Conservation (phyloP, 129 eudicot genomes). For the carrot (Daucus carota) region DNA sequence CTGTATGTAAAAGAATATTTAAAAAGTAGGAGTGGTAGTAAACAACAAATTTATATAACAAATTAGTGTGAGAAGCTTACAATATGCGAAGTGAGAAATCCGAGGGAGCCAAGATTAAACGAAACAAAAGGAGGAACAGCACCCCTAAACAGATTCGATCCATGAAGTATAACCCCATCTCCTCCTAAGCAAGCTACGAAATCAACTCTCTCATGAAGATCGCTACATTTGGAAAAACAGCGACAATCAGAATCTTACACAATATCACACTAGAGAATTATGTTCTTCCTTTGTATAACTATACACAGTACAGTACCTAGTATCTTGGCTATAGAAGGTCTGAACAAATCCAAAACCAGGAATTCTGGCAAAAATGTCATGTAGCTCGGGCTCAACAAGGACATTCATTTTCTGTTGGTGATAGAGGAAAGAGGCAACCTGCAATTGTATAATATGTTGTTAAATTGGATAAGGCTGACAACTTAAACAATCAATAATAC, state of each 20-base stretch:
- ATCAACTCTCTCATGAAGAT: conserved; percentile 97
- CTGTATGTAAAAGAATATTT: conserved; percentile 32
- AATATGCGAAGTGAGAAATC: conserved; percentile 90
- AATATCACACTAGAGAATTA: conserved; percentile 1
- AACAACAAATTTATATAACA: background rate
- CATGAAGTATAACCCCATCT: conserved; percentile 97
- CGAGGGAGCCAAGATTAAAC: conserved; percentile 96
- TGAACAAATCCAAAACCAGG: conserved; percentile 99
- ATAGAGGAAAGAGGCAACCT: conserved; percentile 92
- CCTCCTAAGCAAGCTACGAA: conserved; percentile 96
- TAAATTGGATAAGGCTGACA: conserved; percentile 4
- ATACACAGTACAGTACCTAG: conserved; percentile 45
- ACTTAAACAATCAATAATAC: background rate
- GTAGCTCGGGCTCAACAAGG: conserved; percentile 98
- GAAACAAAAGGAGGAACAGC: conserved; percentile 98
- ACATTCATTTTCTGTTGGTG: conserved; percentile 90
- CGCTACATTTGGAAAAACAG: conserved; percentile 37
- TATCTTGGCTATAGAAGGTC: conserved; percentile 95
- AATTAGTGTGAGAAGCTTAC: conserved; percentile 41
- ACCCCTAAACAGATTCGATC: conserved; percentile 86
- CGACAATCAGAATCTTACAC: conserved; percentile 14
- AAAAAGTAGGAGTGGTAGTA: background rate
- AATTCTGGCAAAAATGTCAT: conserved; percentile 86
- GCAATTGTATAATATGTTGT: conserved; percentile 17
- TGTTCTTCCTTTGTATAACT: background rate